Conservation (phyloP, 352 stramenopile genomes). For the Pythium brassicae region DNA sequence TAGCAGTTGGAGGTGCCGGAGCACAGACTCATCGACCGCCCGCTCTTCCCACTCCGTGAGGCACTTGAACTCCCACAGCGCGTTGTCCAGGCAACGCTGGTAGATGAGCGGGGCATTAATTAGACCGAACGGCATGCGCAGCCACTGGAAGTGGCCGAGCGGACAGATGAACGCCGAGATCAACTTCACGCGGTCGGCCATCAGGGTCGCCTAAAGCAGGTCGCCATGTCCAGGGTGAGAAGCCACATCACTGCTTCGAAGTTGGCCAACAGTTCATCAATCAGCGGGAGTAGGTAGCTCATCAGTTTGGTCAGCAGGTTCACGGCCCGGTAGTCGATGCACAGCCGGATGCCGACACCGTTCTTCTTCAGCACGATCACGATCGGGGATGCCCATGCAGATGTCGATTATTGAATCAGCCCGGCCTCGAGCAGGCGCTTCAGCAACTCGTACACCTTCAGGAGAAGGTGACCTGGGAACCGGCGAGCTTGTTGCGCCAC, state of each 20-base stretch:
- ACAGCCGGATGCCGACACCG: neutral
- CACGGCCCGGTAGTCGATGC: neutral
- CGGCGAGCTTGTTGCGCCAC: neutral
- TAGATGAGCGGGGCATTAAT: conserved; percentile 18
- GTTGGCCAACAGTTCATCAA: neutral
- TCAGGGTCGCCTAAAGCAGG: conserved; percentile 14
- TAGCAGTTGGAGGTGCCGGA: neutral
- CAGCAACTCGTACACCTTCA: neutral
- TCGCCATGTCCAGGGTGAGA: conserved; percentile 10
- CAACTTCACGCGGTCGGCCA: conserved; percentile 10
- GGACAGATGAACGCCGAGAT: conserved; percentile 22
- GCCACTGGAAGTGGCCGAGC: conserved; percentile 18
- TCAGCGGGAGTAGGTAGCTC: neutral
- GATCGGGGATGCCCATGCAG: neutral
- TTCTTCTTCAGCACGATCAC: neutral
- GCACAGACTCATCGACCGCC: conserved; percentile 1
- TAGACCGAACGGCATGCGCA: conserved; percentile 17
- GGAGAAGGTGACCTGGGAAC: neutral
- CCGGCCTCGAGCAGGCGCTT: neutral
- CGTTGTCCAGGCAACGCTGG: conserved; percentile 13
- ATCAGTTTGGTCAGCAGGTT: neutral
- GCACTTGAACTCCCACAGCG: conserved; percentile 10
- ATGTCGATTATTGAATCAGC: neutral
- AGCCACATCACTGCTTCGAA: conserved; percentile 6
- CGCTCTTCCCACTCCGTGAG: neutral